phyloP scores from a whole-genome alignment of 495 filamentous ascomycete genomes.

The Penicillium coffeae region DNA sequence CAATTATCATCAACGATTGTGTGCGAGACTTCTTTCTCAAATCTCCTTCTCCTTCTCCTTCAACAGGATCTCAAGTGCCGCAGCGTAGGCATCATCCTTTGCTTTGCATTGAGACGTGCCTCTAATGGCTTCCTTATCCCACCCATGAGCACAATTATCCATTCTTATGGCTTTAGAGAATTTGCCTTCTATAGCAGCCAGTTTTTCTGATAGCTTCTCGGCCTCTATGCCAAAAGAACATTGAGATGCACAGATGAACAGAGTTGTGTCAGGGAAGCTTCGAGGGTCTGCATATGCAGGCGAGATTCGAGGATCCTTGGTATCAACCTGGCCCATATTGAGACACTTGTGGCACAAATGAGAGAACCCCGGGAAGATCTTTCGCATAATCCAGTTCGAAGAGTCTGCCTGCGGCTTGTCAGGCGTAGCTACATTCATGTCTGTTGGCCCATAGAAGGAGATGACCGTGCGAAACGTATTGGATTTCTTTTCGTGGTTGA shows the following conservation, averaged over 20 bases:
- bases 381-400: constrained; percentile 26
- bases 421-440: constrained; percentile 25
- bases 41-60: neutral
- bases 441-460: constrained; percentile 37
- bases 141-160: constrained; percentile 41
- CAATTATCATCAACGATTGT: too few relatives aligned
- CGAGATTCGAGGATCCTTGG: constrained; percentile 38
- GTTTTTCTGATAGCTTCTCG: constrained; percentile 37
- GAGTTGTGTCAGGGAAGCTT: constrained; percentile 33
- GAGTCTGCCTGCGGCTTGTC: constrained; percentile 24
- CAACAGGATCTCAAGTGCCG: constrained; percentile 28
- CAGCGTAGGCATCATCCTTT: constrained; percentile 32
- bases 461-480: constrained; percentile 32
- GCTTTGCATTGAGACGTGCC: constrained; percentile 27
- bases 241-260: constrained; percentile 41
- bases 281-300: constrained; percentile 32
- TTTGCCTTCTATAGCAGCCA: constrained; percentile 25
- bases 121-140: constrained; percentile 30
- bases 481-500: constrained; percentile 10
- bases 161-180: constrained; percentile 33
- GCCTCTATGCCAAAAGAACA: constrained; percentile 40
- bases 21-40: neutral
- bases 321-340: constrained; percentile 16
- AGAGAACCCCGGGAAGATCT: constrained; percentile 24
- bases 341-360: constrained; percentile 28